phyloP scores from a whole-genome alignment of 805 yeast species.

The Kurtzmaniella fragi region DNA sequence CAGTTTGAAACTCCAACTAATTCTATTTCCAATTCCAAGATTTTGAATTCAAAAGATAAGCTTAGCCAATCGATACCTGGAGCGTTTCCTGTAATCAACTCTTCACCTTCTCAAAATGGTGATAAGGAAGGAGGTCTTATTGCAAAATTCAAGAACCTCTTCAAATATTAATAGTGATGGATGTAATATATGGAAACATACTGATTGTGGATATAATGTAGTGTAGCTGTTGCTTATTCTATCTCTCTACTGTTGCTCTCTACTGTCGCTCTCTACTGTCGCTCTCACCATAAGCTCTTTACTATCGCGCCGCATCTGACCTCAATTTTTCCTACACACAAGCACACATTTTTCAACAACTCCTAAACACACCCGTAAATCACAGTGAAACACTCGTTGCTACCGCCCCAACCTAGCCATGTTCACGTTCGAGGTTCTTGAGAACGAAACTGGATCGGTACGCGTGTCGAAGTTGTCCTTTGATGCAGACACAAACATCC shows the following conservation, averaged over 20 bases:
- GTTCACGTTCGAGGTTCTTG: conserved; percentile 34
- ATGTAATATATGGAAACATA: too few relatives aligned
- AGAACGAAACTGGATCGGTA: conserved; percentile 20
- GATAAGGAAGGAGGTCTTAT: conserved; percentile 22
- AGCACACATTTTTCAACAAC: too few relatives aligned
- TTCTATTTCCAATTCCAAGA: conserved; percentile 12
- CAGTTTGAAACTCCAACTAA: conserved; percentile 20
- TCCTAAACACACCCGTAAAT: too few relatives aligned
- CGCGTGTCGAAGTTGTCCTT: conserved; percentile 51
- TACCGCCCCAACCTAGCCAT: conserved; percentile 9
- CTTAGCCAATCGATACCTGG: neutral
- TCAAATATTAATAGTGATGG: conserved; percentile 15
- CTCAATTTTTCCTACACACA: too few relatives aligned
- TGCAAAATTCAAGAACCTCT: conserved; percentile 28
- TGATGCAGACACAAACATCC: conserved; percentile 47
- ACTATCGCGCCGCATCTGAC: too few relatives aligned
- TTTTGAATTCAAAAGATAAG: conserved; percentile 5
- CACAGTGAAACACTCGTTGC: neutral
- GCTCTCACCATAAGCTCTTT: too few relatives aligned
- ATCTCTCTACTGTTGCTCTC: too few relatives aligned
- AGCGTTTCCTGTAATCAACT: neutral
- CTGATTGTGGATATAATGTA: too few relatives aligned
- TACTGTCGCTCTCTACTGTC: too few relatives aligned
- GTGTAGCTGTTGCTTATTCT: too few relatives aligned
- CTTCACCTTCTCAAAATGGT: neutral